phyloP scores from a whole-genome alignment of 1,284 basidiomycete species.

The Ustilago trichophora region DNA sequence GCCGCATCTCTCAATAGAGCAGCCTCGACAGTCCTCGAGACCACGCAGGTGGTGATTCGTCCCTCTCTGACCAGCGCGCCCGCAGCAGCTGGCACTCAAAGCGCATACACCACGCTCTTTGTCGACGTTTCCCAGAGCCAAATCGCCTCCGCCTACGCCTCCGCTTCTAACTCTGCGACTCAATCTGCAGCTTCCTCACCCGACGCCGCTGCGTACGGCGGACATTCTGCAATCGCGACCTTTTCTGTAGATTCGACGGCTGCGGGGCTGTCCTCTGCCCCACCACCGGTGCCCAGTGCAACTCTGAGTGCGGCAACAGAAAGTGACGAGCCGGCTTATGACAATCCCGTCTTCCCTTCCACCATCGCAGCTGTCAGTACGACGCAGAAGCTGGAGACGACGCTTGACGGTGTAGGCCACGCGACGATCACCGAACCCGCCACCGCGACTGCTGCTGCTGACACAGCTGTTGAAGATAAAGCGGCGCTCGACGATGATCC shows the following conservation, averaged over 20 bases:
- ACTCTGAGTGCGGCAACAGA: not conserved
- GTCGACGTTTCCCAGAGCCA: no score
- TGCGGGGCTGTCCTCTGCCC: slow-evolving; percentile 7
- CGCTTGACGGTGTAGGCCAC: not conserved
- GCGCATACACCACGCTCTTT: not conserved
- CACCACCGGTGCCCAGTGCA: not conserved
- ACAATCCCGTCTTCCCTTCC: slow-evolving; percentile 10
- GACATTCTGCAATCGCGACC: not conserved
- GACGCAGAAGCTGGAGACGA: not conserved
- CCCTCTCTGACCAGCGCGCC: not conserved
- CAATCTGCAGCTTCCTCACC: not conserved
- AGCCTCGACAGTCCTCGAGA: not conserved
- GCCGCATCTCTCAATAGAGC: slow-evolving; percentile 5
- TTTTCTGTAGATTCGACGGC: slow-evolving; percentile 1
- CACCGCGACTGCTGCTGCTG: not conserved
- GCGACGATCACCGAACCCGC: not conserved
- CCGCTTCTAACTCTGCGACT: not conserved
- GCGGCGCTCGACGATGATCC: not conserved
- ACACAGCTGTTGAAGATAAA: not conserved
- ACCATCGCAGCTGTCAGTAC: not conserved
- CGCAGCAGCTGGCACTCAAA: not conserved
- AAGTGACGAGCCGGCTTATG: slow-evolving; percentile 10
- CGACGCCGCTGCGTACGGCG: slow-evolving; percentile 8
- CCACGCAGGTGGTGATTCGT: not conserved
- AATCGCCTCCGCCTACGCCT: no score